Percentiles rank a stretch among this genome's conserved stretches.
Evolutionary conservation across 1,284 basidiomycete species (phyloP).

Genomic region (Irpex sp.): DNA sequence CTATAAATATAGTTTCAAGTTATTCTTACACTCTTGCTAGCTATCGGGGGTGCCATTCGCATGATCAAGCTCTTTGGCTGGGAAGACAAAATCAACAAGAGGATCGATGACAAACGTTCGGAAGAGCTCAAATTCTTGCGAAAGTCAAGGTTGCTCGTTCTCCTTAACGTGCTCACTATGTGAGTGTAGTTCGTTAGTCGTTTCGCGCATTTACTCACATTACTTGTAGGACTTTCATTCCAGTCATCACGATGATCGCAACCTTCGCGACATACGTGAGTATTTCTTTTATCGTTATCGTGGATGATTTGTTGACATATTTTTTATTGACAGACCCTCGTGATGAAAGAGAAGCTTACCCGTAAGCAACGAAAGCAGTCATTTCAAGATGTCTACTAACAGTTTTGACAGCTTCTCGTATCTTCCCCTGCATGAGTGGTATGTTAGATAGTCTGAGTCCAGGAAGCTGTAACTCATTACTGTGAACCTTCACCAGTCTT

Average conservation of each 20-base stretch:
- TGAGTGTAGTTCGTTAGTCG: not conserved
- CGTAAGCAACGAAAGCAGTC: conserved; percentile 21
- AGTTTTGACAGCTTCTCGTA: conserved; percentile 26
- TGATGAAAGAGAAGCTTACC: conserved; percentile 29
- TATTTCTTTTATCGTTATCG: not conserved
- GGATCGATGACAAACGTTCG: conserved; percentile 46
- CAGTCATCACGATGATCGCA: conserved; percentile 62
- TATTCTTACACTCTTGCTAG: no score
- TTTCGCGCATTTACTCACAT: conserved; percentile 5
- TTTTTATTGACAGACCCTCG: conserved; percentile 24
- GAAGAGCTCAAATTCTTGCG: conserved; percentile 47
- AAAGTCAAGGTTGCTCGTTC: conserved; percentile 36
- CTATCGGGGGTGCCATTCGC: conserved; percentile 36
- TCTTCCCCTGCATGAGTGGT: conserved; percentile 39
- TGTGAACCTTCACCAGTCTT: not conserved
- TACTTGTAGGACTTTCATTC: conserved; percentile 46
- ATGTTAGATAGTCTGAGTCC: conserved; percentile 4
- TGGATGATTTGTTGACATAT: not conserved
- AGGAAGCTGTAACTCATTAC: not conserved
- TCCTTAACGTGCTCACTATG: conserved; percentile 16
- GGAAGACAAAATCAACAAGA: conserved; percentile 42
- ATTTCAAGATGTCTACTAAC: conserved; percentile 8
- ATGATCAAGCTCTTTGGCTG: conserved; percentile 66
- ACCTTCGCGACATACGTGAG: conserved; percentile 59
- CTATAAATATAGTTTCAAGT: no score